Base-by-base conservation (phyloP, 176 grass and related monocot species). In the Musa schizocarpa region DNA sequence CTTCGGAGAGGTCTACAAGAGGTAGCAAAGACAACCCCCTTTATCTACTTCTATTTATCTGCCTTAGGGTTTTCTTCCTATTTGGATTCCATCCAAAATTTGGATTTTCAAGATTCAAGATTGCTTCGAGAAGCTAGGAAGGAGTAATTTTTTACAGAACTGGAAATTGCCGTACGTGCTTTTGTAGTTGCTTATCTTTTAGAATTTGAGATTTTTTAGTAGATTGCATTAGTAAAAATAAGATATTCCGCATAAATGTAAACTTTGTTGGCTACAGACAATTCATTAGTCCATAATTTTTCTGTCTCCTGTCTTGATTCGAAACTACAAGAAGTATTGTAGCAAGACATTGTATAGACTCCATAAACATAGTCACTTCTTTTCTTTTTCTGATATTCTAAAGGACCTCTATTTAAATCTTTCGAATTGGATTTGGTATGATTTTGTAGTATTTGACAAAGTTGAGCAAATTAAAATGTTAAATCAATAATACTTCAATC, bases 1-100 rank as follows among this genome's bases (percentile, higher is more conserved):
- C 23, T 99, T 99, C 65, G 95, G 95, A 16, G 95, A 99, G 66
- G 82, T 99, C 1, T 99, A 99, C 74, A 94, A 89, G 86, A 99
- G 95, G 95, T 99, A 79, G 73, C 1, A 67, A 17, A 65, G 68
- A 1, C 55, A 9, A 53, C n/a, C 55, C 55, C 68, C 78, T 62
- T 82, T 24, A 65, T 11, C 11, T 2, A 50, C 67, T 43, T 50
- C 43, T 70, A 50, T 70, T 50, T 70, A 9, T 21, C n/a, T 52
- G 0, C 43, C 3, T 29, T 69, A 19, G 50, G 13, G 67, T 69
- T 50, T 27, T 50, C 13, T 52, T 14, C 17, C 43, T 70, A 50
- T 16, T 21, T 70, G 7, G 34, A 69, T 70, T 48, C 17, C 13
- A 9, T 11, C 6, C 34, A 43, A 10, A 50, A 13, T 50, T 9